Percentiles rank a stretch among this genome's conserved stretches.
These are phyloP conservation scores for Rutidosis leptorrhynchoides DNA, from an alignment of 129 eudicot genomes.

Conservation along the genomic window DNA sequence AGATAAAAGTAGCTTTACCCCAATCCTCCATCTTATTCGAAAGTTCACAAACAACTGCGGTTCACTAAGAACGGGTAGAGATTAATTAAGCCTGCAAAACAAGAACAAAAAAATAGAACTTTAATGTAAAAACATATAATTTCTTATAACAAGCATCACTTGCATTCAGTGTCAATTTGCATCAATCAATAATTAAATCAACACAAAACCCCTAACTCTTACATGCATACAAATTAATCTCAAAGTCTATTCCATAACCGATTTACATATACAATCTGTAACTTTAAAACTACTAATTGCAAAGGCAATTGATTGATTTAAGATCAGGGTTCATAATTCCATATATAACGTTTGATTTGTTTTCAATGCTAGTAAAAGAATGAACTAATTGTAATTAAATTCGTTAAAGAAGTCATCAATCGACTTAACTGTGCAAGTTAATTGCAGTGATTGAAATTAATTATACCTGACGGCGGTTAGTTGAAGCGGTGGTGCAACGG, in stretches of 20 bases:
- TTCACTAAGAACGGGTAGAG: background rate
- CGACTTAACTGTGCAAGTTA: background rate
- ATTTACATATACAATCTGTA: background rate
- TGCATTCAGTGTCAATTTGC: constrained; percentile 9
- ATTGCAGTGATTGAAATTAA: background rate
- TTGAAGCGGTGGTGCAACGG: constrained; percentile 15
- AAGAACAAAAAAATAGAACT: background rate
- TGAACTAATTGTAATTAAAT: background rate
- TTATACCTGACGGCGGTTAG: constrained; percentile 18
- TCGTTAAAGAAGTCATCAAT: background rate
- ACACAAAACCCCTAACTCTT: background rate
- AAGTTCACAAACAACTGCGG: constrained; percentile 5
- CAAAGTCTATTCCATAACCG: background rate
- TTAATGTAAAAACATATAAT: background rate
- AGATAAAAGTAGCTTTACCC: constrained; percentile 38
- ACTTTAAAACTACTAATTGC: background rate
- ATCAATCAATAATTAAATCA: constrained; percentile 1
- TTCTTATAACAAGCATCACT: constrained; percentile 14
- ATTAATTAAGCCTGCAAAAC: constrained; percentile 12
- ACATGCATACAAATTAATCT: background rate
- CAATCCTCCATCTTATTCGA: constrained; percentile 59
- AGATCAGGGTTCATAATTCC: constrained; percentile 15
- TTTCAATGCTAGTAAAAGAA: background rate
- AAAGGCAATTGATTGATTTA: background rate
- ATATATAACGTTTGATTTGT: constrained; percentile 14